Conservation (phyloP, 2,329 filamentous ascomycete genomes). For the Esteya vermicola region DNA sequence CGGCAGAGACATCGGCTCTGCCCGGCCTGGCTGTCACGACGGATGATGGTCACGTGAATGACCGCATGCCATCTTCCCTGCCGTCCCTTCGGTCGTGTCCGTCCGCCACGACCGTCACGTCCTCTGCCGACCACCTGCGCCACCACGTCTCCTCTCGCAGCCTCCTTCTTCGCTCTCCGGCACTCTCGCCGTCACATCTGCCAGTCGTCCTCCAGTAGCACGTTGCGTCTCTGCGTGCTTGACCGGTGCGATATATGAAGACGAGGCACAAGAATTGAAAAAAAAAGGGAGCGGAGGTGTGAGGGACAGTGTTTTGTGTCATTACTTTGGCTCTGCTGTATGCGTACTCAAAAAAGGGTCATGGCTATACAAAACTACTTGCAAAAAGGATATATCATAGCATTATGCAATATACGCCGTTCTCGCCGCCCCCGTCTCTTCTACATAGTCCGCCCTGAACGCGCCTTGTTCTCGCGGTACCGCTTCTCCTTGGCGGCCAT, state of each 20-base stretch:
- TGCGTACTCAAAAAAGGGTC: too few relatives aligned
- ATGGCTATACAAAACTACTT: too few relatives aligned
- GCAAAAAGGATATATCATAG: neutral
- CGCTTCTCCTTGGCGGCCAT: slow-evolving; percentile 50
- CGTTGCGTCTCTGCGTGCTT: too few relatives aligned
- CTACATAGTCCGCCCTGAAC: slow-evolving; percentile 22
- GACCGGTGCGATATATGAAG: neutral
- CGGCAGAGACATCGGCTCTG: neutral
- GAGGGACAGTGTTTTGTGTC: too few relatives aligned
- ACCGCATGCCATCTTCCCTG: too few relatives aligned
- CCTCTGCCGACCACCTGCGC: too few relatives aligned
- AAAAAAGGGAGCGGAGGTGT: neutral
- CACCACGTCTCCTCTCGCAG: slow-evolving; percentile 4
- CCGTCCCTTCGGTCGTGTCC: too few relatives aligned
- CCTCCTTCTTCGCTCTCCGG: slow-evolving; percentile 2
- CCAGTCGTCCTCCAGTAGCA: neutral
- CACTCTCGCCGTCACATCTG: neutral
- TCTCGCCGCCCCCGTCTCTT: neutral
- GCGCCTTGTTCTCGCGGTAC: slow-evolving; percentile 47
- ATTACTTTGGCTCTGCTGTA: too few relatives aligned
- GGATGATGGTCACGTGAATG: neutral
- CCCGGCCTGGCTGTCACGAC: neutral
- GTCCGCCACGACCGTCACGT: too few relatives aligned
- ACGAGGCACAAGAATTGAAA: neutral
- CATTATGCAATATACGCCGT: neutral